A percentile compares a stretch with the other conserved stretches of the same genome.
Evolutionary conservation across 208 protist species (phyloP).

Genomic region (Leishmania arabica): DNA sequence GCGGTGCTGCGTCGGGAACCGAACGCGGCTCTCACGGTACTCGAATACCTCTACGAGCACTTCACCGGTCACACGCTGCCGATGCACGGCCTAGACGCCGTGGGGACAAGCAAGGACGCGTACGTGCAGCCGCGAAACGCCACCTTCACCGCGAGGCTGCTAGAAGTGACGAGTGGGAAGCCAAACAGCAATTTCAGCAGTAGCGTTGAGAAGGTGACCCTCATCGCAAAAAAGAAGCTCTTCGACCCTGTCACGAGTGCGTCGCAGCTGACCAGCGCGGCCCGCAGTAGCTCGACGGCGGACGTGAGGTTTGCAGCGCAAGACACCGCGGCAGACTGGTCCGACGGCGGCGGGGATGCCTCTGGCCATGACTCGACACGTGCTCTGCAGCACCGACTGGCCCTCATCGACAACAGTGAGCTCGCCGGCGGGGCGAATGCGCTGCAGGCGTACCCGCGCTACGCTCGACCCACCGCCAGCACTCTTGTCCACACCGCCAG

Average conservation of each 20-base stretch:
- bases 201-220: neutral
- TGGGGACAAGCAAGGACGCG: constrained; percentile 13
- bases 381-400: constrained; percentile 34
- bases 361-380: neutral
- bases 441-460: constrained; percentile 43
- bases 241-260: neutral
- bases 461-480: constrained; percentile 61
- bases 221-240: neutral
- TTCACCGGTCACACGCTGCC: constrained; percentile 55
- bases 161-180: constrained; percentile 5
- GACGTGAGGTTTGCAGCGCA: neutral
- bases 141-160: constrained; percentile 20
- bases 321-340: neutral
- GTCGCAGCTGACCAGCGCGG: neutral
- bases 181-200: neutral
- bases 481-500: constrained; percentile 61
- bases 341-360: neutral
- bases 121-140: constrained; percentile 30
- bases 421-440: constrained; percentile 39
- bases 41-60: constrained; percentile 85
- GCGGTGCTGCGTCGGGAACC: constrained; percentile 59
- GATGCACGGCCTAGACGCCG: constrained; percentile 32
- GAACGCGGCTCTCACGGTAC: constrained; percentile 52
- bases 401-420: constrained; percentile 65
- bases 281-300: neutral